These are phyloP conservation scores for Cucumis melo DNA, from an alignment of 306 rosid genomes.

Conservation along the genomic window DNA sequence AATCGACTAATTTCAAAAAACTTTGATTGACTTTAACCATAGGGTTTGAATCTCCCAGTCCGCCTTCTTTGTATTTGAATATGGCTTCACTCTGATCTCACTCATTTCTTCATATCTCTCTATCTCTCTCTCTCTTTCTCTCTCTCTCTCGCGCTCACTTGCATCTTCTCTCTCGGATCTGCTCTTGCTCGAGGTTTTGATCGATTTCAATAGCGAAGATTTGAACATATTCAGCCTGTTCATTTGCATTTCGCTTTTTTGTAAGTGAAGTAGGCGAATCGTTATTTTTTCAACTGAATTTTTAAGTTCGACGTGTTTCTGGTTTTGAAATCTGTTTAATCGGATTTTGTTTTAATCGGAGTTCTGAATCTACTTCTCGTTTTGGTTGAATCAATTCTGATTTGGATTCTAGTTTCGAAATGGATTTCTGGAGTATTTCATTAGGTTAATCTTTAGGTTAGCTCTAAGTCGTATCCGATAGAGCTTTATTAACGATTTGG, in stretches of 20 bases:
- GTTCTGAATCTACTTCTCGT: not conserved
- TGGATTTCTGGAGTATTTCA: not conserved
- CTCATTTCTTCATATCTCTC: constrained; percentile 2
- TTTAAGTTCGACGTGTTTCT: not conserved
- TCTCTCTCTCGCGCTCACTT: not conserved
- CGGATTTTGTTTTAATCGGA: not conserved
- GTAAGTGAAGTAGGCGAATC: constrained; percentile 22
- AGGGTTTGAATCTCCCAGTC: constrained; percentile 21
- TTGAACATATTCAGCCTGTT: not conserved
- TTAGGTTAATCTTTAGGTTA: not conserved
- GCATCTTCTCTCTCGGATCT: constrained; percentile 23
- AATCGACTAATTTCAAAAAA: not conserved
- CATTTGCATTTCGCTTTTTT: constrained; percentile 8
- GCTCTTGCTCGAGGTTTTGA: constrained; percentile 17
- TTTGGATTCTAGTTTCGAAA: not conserved
- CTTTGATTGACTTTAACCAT: constrained; percentile 21
- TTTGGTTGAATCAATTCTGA: not conserved
- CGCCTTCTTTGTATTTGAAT: constrained; percentile 14
- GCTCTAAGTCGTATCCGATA: not conserved
- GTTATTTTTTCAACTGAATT: not conserved
- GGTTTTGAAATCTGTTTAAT: not conserved
- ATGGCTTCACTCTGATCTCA: not conserved
- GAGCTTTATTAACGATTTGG: not conserved
- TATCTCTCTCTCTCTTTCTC: not conserved
- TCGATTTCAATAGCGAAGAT: not conserved